phyloP scores from a whole-genome alignment of 225 moss, liverwort and hornwort genomes.

The Takakia lepidozioides region DNA sequence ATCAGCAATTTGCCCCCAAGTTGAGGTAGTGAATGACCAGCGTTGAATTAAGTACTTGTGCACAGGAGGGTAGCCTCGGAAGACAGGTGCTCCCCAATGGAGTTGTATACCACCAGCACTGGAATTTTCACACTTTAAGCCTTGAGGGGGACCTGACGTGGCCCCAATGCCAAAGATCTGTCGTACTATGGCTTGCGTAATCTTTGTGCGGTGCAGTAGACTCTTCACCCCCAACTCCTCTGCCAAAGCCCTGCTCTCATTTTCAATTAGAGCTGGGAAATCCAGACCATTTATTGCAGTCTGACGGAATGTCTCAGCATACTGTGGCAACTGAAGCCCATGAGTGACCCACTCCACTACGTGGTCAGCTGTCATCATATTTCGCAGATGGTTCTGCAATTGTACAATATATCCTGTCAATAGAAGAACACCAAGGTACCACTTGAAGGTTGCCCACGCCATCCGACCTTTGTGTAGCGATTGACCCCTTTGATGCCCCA shows the following conservation, averaged over 20 bases:
- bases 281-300: conserved; percentile 56
- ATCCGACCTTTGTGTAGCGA: too few relatives aligned
- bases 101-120: conserved; percentile 39
- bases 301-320: conserved; percentile 39
- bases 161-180: conserved; percentile 49
- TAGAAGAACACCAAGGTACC: too few relatives aligned
- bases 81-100: conserved; percentile 29
- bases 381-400: conserved; percentile 36
- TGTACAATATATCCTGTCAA: background rate
- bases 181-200: conserved; percentile 44
- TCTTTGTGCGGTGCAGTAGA: conserved; percentile 38
- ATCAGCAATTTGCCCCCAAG: conserved; percentile 39
- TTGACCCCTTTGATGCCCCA: too few relatives aligned
- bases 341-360: conserved; percentile 53
- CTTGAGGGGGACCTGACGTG: conserved; percentile 30
- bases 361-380: conserved; percentile 55
- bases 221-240: conserved; percentile 52
- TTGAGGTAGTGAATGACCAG: conserved; percentile 42
- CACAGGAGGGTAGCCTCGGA: conserved; percentile 38
- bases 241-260: conserved; percentile 38
- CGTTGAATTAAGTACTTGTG: conserved; percentile 46
- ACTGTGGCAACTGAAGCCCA: conserved; percentile 46
- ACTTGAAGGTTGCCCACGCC: too few relatives aligned
- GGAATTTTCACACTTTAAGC: conserved; percentile 25
- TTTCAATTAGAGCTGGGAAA: conserved; percentile 45